phyloP scores from a whole-genome alignment of 2,329 filamentous ascomycete species.

The Cordyceps fumosorosea region DNA sequence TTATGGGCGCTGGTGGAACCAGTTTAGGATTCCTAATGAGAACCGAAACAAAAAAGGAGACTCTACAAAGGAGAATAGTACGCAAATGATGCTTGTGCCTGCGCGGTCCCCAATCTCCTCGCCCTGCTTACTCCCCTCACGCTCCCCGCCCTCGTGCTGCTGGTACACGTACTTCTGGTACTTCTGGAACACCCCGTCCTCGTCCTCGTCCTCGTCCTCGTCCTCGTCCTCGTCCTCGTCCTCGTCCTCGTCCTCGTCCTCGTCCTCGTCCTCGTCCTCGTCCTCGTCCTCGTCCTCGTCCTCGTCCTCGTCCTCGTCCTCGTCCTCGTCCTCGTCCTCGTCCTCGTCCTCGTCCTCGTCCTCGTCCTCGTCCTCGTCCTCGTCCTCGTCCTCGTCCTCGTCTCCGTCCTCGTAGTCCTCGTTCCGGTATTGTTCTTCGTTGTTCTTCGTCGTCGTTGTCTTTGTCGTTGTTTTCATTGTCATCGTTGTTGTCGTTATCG shows the following conservation, averaged over 20 bases:
- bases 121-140: neutral
- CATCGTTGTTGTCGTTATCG: no score
- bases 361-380: no score
- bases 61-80: neutral
- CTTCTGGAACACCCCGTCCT: neutral
- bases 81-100: no score
- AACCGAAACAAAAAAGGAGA: neutral
- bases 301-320: no score
- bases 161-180: neutral
- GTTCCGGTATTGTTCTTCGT: no score
- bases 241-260: no score
- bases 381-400: neutral
- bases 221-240: no score
- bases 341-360: neutral
- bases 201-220: neutral
- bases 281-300: neutral
- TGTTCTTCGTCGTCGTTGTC: no score
- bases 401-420: no score
- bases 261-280: neutral
- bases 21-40: slow-evolving; percentile 2
- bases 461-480: no score
- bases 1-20: neutral
- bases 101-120: neutral
- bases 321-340: no score
- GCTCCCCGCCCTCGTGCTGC: neutral